Conservation (phyloP, 495 filamentous ascomycete species). For the Thozetella sp. region DNA sequence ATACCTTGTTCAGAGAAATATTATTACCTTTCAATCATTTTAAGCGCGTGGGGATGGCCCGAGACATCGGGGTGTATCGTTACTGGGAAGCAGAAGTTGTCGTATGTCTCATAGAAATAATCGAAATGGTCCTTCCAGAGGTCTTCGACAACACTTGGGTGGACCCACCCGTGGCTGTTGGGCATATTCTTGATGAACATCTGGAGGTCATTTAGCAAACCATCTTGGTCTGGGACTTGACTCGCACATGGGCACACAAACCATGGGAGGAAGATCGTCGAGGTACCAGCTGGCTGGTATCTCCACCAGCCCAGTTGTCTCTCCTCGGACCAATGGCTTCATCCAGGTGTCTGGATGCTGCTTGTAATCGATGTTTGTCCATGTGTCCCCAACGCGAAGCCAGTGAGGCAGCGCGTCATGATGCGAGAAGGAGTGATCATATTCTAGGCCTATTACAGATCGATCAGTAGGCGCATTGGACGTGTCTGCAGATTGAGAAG, state of each 20-base stretch:
- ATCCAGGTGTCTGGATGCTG: conserved; percentile 56
- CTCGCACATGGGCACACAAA: background rate
- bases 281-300: conserved; percentile 62
- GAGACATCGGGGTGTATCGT: conserved; percentile 62
- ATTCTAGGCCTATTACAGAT: conserved; percentile 44
- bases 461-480: background rate
- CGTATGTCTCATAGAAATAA: conserved; percentile 61
- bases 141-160: conserved; percentile 46
- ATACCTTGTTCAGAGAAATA: conserved; percentile 26
- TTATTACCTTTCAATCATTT: background rate
- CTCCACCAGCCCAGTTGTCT: conserved; percentile 53
- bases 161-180: conserved; percentile 60
- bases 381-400: conserved; percentile 44
- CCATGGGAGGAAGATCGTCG: conserved; percentile 57
- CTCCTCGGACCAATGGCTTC: conserved; percentile 48
- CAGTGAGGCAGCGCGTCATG: conserved; percentile 61
- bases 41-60: background rate
- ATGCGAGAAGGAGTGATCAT: conserved; percentile 50
- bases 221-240: background rate
- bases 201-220: background rate
- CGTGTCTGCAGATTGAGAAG: background rate
- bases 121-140: conserved; percentile 64
- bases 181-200: conserved; percentile 56
- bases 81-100: conserved; percentile 34
- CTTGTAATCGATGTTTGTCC: conserved; percentile 51